A percentile compares a stretch with the other conserved stretches of the same genome.
Conservation (phyloP, 495 filamentous ascomycete species). For the Xylaria acuta region DNA sequence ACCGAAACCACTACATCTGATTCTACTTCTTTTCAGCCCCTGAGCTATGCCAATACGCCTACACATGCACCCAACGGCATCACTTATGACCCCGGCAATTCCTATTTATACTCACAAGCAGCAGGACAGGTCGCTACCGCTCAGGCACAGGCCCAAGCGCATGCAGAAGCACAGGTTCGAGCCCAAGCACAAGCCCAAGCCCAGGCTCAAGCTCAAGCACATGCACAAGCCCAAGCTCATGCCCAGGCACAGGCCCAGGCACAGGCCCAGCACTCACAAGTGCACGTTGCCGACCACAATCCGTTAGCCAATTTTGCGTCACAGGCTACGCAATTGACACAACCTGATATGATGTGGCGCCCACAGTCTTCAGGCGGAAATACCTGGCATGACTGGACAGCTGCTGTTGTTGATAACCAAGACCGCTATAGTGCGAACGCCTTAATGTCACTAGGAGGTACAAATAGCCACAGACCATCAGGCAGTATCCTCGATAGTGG, state of each 20-base stretch:
- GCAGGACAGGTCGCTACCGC: constrained; percentile 32
- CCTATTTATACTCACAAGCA: constrained; percentile 38
- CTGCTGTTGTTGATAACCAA: constrained; percentile 53
- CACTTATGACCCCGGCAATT: constrained; percentile 31
- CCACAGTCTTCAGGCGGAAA: constrained; percentile 44
- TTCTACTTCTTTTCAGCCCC: constrained; percentile 32
- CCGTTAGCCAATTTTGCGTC: constrained; percentile 36
- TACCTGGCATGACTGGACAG: constrained; percentile 56
- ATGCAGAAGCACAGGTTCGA: constrained; percentile 29
- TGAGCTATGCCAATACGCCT: constrained; percentile 34
- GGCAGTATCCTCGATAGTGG: constrained; percentile 28
- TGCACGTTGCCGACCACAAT: constrained; percentile 37
- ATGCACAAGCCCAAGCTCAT: constrained; percentile 35
- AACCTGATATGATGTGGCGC: constrained; percentile 40
- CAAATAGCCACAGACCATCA: constrained; percentile 31
- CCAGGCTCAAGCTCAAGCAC: constrained; percentile 30
- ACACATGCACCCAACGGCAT: constrained; percentile 34
- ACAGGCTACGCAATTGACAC: constrained; percentile 38
- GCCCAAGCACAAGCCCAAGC: constrained; percentile 32
- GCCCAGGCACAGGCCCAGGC: constrained; percentile 36
- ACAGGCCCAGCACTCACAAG: constrained; percentile 32
- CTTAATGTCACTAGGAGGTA: constrained; percentile 47
- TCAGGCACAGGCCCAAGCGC: constrained; percentile 34
- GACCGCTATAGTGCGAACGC: constrained; percentile 53
- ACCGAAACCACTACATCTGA: constrained; percentile 30